These are phyloP conservation scores for Asterophora lycoperdoides DNA, from an alignment of 768 basidiomycete genomes.

Conservation along the genomic window DNA sequence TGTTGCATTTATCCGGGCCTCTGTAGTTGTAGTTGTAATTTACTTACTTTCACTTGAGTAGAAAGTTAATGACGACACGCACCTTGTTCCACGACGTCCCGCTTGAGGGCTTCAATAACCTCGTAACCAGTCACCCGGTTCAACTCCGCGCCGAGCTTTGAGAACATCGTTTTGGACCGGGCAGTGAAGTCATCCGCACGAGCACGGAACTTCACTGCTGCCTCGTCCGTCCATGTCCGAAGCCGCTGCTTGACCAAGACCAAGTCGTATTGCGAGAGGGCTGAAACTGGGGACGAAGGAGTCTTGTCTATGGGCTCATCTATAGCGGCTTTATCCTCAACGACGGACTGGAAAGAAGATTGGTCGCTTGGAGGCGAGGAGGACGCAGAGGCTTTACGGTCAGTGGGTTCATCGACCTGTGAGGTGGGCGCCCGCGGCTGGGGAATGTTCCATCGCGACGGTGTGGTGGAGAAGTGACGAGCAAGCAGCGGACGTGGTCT, in stretches of 20 bases:
- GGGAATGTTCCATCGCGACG: slow-evolving; percentile 29
- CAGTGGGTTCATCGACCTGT: not conserved
- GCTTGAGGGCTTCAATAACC: slow-evolving; percentile 79
- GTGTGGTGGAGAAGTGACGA: slow-evolving; percentile 28
- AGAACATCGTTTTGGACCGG: slow-evolving; percentile 55
- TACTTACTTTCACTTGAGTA: slow-evolving; percentile 2
- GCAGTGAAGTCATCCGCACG: slow-evolving; percentile 57
- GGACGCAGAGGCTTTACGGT: slow-evolving; percentile 15
- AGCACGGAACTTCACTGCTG: slow-evolving; percentile 43
- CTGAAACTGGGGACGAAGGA: not conserved
- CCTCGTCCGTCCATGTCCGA: slow-evolving; percentile 47
- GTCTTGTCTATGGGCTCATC: slow-evolving; percentile 10
- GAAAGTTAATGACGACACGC: slow-evolving; percentile 20
- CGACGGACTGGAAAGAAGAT: not conserved
- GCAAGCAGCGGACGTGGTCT: slow-evolving; percentile 24
- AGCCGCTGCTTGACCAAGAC: slow-evolving; percentile 36
- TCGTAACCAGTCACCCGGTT: slow-evolving; percentile 92
- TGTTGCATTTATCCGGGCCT: slow-evolving; percentile 64
- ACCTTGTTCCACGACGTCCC: slow-evolving; percentile 80
- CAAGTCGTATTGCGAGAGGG: slow-evolving; percentile 26
- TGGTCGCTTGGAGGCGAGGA: not conserved
- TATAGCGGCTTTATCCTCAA: slow-evolving; percentile 6
- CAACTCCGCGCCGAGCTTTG: slow-evolving; percentile 70
- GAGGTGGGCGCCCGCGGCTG: slow-evolving; percentile 5
- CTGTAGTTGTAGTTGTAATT: slow-evolving; percentile 36